Evolutionary conservation across 2,329 filamentous ascomycete species (phyloP).

Genomic region (Aspergillus cejpii): DNA sequence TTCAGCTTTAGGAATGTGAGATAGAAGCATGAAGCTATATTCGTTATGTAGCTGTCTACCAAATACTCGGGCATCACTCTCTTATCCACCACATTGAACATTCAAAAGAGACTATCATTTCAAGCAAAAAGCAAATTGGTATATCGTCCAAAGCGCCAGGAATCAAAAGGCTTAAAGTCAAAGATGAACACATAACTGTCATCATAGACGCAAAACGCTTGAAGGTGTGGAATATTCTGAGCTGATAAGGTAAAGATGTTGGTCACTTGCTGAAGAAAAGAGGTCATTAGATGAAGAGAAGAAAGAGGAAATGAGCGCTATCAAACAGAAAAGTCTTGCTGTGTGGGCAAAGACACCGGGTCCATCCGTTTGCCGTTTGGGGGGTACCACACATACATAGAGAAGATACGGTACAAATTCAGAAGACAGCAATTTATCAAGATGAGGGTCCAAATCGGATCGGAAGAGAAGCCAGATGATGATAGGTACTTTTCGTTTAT

Average conservation of each 20-base stretch:
- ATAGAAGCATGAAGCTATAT: background rate
- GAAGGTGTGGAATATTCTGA: background rate
- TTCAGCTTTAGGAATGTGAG: background rate
- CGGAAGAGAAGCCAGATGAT: constrained; percentile 19
- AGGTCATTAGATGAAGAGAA: constrained; percentile 8
- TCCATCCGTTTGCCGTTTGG: constrained; percentile 5
- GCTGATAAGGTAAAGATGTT: background rate
- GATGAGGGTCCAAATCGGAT: constrained; percentile 16
- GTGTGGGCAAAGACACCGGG: constrained; percentile 10
- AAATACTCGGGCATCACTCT: background rate
- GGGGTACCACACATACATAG: constrained; percentile 16
- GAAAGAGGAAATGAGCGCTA: constrained; percentile 17
- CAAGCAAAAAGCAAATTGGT: constrained; percentile 21
- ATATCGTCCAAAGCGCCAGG: constrained; percentile 24
- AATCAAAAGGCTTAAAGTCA: constrained; percentile 6
- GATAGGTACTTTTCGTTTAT: constrained; percentile 33
- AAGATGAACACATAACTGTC: constrained; percentile 8
- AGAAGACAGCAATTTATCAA: constrained; percentile 16
- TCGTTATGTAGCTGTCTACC: background rate
- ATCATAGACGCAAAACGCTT: constrained; percentile 1
- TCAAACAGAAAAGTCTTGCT: constrained; percentile 13
- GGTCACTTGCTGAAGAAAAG: constrained; percentile 5
- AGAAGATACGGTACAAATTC: constrained; percentile 22
- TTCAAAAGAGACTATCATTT: background rate
- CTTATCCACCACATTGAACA: no score